Evolutionary conservation across 1,284 basidiomycete species (phyloP).

Genomic region (Abortiporus biennis): DNA sequence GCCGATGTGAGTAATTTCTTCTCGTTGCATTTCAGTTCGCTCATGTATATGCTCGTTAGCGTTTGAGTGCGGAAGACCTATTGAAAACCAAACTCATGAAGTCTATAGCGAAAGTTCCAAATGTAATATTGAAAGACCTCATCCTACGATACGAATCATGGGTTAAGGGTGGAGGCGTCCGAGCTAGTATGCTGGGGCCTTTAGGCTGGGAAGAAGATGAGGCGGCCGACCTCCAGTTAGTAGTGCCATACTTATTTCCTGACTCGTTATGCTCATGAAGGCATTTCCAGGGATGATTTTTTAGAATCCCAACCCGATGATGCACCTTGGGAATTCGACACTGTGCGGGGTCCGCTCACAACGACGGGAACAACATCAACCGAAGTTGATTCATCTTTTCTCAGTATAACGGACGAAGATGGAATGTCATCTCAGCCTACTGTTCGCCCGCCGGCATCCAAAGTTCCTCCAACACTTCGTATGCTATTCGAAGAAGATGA

Average conservation of each 20-base stretch:
- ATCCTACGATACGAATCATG: constrained; percentile 71
- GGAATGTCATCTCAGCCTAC: constrained; percentile 34
- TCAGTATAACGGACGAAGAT: constrained; percentile 14
- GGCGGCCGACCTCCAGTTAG: constrained; percentile 47
- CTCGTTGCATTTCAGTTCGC: constrained; percentile 6
- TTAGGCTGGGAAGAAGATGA: constrained; percentile 68
- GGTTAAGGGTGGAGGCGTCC: constrained; percentile 75
- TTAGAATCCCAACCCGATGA: constrained; percentile 37
- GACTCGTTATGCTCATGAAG: not conserved
- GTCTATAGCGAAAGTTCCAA: constrained; percentile 59
- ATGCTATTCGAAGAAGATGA: constrained; percentile 58
- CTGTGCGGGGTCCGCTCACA: constrained; percentile 47
- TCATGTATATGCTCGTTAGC: constrained; percentile 36
- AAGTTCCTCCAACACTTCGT: constrained; percentile 66
- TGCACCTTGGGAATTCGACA: constrained; percentile 73
- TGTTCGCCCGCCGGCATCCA: constrained; percentile 38
- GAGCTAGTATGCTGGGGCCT: constrained; percentile 74
- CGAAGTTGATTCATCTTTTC: constrained; percentile 28
- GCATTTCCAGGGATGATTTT: not conserved
- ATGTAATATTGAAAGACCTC: constrained; percentile 79
- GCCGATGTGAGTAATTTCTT: constrained; percentile 49
- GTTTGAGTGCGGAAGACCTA: constrained; percentile 87
- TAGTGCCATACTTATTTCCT: constrained; percentile 2
- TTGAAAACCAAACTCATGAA: constrained; percentile 93
- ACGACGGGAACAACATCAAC: no score